Evolutionary conservation across 192 early-diverging fungal genomes (phyloP).

Genomic region (Coemansia sp.): DNA sequence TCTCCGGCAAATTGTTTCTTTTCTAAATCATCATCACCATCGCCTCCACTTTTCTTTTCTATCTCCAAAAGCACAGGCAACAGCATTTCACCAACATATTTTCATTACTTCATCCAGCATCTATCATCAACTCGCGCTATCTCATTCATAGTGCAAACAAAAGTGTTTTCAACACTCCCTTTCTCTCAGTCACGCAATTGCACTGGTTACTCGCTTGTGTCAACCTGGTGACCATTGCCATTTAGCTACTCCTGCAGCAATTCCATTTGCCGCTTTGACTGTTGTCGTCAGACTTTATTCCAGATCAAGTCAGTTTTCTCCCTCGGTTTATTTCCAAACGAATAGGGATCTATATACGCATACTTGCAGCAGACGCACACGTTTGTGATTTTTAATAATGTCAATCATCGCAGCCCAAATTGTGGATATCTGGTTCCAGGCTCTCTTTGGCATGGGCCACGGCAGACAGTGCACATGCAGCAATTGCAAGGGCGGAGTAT

Average conservation of each 20-base stretch:
- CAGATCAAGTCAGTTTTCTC: not conserved
- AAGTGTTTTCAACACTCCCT: not conserved
- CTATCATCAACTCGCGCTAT: not conserved
- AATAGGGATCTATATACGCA: not conserved
- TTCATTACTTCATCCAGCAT: not conserved
- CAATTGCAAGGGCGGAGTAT: constrained; percentile 38
- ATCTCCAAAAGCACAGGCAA: constrained; percentile 3
- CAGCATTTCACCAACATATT: not conserved
- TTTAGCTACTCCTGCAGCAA: not conserved
- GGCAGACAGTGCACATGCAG: constrained; percentile 43
- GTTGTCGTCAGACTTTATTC: constrained; percentile 1
- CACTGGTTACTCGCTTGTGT: constrained; percentile 2
- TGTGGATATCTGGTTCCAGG: constrained; percentile 23
- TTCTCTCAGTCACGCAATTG: not conserved
- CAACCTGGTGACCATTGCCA: not conserved
- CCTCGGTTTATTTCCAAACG: not conserved
- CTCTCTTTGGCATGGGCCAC: constrained; percentile 28
- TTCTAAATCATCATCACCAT: not conserved
- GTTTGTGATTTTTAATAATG: constrained; percentile 9
- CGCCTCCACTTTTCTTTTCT: not conserved
- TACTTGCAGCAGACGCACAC: constrained; percentile 4
- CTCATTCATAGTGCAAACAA: constrained; percentile 2
- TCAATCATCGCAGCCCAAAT: constrained; percentile 24
- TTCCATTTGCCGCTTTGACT: not conserved
- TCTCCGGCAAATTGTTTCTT: not conserved